Conservation (phyloP, 1,284 basidiomycete species). For the Cutaneotrichosporon sp. region DNA sequence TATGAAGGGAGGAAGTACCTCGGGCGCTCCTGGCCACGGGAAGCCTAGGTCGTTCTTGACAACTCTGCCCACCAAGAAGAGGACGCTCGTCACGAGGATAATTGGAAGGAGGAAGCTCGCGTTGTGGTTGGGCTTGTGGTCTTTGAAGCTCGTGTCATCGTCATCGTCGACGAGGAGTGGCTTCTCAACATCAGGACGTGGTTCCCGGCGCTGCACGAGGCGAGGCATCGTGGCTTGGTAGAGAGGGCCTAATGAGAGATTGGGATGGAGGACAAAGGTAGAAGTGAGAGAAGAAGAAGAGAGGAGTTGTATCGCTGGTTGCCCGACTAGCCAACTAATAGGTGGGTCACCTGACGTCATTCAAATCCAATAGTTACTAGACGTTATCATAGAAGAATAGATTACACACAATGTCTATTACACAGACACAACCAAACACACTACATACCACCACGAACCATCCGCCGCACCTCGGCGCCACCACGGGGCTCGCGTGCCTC, state of each 20-base stretch:
- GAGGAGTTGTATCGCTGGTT: no score
- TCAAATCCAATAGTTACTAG: background rate
- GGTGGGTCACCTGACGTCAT: background rate
- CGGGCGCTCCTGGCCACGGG: conserved; percentile 19
- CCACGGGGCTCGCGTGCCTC: conserved; percentile 34
- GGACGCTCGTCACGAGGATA: background rate
- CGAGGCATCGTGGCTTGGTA: background rate
- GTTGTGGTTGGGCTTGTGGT: background rate
- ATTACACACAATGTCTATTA: background rate
- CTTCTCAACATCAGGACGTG: conserved; percentile 16
- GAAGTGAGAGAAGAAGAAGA: background rate
- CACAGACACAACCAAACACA: background rate
- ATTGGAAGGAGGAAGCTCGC: background rate
- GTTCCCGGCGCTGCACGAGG: conserved; percentile 10
- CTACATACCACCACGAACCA: conserved; percentile 31
- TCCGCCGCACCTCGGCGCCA: conserved; percentile 43
- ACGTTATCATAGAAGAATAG: background rate
- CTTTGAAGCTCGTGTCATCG: conserved; percentile 1
- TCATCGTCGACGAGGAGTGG: conserved; percentile 1
- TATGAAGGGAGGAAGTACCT: conserved; percentile 33
- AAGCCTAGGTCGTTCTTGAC: conserved; percentile 7
- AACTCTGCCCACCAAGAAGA: background rate
- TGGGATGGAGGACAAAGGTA: background rate
- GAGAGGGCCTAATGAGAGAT: background rate
- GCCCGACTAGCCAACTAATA: no score